These are phyloP conservation scores for Sporothrix brasiliensis DNA, from an alignment of 2,329 filamentous ascomycete genomes.

Conservation along the genomic window DNA sequence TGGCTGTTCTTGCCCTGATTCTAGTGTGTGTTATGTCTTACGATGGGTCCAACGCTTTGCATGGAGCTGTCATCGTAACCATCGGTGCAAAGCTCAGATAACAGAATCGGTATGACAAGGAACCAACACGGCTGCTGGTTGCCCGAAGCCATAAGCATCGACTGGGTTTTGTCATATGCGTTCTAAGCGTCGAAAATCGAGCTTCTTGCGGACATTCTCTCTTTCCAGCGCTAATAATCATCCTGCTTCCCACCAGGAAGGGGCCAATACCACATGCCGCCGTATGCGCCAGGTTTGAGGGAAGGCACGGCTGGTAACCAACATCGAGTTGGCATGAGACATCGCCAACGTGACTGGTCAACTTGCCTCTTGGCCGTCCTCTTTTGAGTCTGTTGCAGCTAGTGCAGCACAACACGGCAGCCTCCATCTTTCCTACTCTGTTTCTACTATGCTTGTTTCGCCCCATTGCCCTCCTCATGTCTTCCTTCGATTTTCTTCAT, in stretches of 20 bases:
- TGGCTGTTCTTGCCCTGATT: not conserved
- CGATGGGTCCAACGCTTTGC: slow-evolving; percentile 20
- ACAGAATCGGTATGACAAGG: not conserved
- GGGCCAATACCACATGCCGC: not conserved
- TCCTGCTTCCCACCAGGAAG: not conserved
- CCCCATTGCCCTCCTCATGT: not conserved
- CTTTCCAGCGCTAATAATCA: not conserved
- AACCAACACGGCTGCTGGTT: not conserved
- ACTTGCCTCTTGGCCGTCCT: slow-evolving; percentile 20
- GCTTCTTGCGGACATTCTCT: not conserved
- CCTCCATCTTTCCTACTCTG: not conserved
- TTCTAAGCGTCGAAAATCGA: too few species aligned
- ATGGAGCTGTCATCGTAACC: not conserved
- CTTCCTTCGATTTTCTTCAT: not conserved
- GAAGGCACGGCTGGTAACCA: slow-evolving; percentile 14
- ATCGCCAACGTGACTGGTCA: slow-evolving; percentile 23
- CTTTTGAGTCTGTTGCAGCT: slow-evolving; percentile 24
- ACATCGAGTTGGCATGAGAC: slow-evolving; percentile 10
- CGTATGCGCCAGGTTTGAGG: slow-evolving; percentile 13
- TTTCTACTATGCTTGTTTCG: not conserved
- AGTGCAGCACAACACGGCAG: not conserved
- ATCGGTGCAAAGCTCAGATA: not conserved
- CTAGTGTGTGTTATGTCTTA: not conserved
- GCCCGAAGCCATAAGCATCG: not conserved
- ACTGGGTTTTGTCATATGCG: not conserved